Evolutionary conservation across 2,329 filamentous ascomycete species (phyloP).

Genomic region (Pseudogymnoascus sp.): DNA sequence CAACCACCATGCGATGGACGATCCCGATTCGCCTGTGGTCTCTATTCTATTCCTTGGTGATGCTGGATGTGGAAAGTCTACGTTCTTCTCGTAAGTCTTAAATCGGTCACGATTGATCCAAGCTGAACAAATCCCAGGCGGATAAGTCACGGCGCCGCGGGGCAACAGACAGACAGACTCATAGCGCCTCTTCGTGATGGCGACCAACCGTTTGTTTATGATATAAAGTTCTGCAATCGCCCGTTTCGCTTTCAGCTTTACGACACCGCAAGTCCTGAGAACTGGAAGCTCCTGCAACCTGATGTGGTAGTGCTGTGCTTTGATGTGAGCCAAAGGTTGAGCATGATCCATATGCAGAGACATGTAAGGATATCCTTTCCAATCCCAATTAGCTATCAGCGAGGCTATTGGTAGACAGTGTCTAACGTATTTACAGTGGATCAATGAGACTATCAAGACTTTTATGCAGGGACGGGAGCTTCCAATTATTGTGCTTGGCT

Average conservation of each 20-base stretch:
- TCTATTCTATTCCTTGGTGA: constrained; percentile 54
- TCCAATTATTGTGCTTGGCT: constrained; percentile 50
- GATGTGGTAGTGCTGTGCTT: constrained; percentile 55
- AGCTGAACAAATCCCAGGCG: constrained; percentile 33
- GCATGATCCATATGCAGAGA: constrained; percentile 51
- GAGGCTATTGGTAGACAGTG: background rate
- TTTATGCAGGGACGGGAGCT: constrained; percentile 40
- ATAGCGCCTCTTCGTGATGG: constrained; percentile 48
- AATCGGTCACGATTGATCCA: background rate
- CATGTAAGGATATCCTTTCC: constrained; percentile 35
- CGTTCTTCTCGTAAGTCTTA: constrained; percentile 50
- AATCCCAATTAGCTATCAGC: background rate
- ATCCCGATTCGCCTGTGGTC: constrained; percentile 37
- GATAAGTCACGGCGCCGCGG: constrained; percentile 39
- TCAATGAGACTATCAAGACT: constrained; percentile 43
- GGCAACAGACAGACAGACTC: constrained; percentile 35
- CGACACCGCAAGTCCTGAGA: constrained; percentile 51
- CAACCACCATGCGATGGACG: constrained; percentile 4
- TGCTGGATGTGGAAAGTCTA: constrained; percentile 52
- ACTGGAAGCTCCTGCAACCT: constrained; percentile 51
- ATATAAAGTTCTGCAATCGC: constrained; percentile 40
- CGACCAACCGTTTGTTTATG: constrained; percentile 55
- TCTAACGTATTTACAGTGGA: constrained; percentile 42
- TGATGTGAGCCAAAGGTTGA: constrained; percentile 52
- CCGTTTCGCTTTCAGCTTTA: constrained; percentile 51